Evolutionary conservation across 352 stramenopile species (phyloP).

Genomic region (Pythium apleroticum): DNA sequence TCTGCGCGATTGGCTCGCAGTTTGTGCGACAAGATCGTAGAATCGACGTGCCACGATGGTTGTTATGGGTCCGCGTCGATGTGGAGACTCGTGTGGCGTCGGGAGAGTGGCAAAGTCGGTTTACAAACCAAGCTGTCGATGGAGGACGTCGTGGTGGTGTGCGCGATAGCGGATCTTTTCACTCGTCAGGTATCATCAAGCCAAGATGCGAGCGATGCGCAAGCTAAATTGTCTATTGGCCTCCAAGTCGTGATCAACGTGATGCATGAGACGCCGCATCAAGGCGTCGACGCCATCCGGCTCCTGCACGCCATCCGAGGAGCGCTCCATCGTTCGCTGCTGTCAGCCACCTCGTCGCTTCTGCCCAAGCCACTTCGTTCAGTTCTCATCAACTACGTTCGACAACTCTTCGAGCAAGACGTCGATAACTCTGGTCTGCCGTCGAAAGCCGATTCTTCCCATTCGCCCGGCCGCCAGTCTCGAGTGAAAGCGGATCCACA

Average conservation of each 20-base stretch:
- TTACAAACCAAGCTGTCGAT: not conserved
- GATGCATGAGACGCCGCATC: not conserved
- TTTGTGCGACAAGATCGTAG: conserved; percentile 9
- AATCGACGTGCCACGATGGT: not conserved
- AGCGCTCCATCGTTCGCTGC: not conserved
- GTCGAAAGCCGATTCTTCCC: not conserved
- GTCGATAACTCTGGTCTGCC: not conserved
- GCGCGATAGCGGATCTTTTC: conserved; percentile 18
- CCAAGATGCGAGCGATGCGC: not conserved
- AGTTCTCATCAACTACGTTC: not conserved
- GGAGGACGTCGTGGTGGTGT: conserved; percentile 10
- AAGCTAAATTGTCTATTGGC: not conserved
- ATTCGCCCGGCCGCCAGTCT: not conserved
- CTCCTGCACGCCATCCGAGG: not conserved
- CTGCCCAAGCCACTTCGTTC: not conserved
- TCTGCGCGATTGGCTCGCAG: conserved; percentile 1
- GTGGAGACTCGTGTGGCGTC: conserved; percentile 20
- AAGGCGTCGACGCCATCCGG: not conserved
- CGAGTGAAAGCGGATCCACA: not conserved
- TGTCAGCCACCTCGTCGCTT: not conserved
- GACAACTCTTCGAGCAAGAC: not conserved
- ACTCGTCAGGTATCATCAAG: not conserved
- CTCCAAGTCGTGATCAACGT: conserved; percentile 4
- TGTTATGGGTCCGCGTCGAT: not conserved
- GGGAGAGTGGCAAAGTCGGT: conserved; percentile 1